Base-by-base conservation (phyloP, 2,329 filamentous ascomycete genomes). In the Mycogone perniciosa region DNA sequence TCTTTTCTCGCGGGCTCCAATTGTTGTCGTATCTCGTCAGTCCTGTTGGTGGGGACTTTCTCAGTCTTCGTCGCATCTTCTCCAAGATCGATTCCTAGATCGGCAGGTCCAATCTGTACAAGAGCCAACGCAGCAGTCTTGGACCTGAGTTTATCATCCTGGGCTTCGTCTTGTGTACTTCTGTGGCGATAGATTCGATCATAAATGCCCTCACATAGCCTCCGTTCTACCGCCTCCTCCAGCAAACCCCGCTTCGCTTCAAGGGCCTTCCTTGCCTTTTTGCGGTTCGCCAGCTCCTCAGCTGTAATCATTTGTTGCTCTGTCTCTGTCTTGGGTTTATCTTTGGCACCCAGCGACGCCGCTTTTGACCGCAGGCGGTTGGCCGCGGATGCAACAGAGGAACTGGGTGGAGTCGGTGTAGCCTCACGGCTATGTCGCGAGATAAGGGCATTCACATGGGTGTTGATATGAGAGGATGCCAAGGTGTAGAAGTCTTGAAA, bases 401-500 rank as follows among this genome's bases (percentile, higher is more conserved):
- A 74, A n/a, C 65, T 62, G 4, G 80, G 72, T 2, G 79, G 71
- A 0, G 76, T 69, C 2, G 80, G 76, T 1, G 83, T 82, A 41
- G 72, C 74, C 54, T 86, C 82, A 34, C 89, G 84, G 52, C 81
- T 86, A 58, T 93, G 81, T 39, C 84, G 81, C 20, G 85, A 86
- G 2, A 87, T 86, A 10, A 96, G 75, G 2, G 86, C 82, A 34
- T 85, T 86, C 57, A 96, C 88, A 65, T 97, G 91, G 1, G 89
- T 96, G 48, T 82, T 81, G 53, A 97, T 91, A 60, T 93, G 88
- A 2, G 83, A 78, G 8, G 89, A 86, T 26, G 91, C 89, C 51
- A 84, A 80, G 39, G 79, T 74, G 65, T 99, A 99, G 67, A 97
- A 99, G 51, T 95, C 89, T 69, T 99, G 93, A 65, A 97, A 97